Percentiles rank a stretch among this genome's conserved stretches.
phyloP scores from a whole-genome alignment of 441 rosid species.

The Eugenia klotzschiana region DNA sequence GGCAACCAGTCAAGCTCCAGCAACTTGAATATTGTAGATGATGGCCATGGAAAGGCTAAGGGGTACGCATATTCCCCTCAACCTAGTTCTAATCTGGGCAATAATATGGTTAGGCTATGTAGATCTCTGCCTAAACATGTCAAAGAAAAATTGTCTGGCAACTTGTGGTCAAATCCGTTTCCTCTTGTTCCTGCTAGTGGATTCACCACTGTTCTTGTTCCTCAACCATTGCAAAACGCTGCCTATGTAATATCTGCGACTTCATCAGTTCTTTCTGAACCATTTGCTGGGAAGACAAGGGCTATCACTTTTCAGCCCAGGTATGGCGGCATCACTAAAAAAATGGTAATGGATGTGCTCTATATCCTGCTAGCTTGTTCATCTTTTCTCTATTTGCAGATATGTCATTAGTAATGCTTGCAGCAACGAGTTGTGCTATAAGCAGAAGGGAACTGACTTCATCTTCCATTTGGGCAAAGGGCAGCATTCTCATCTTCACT shows the following conservation, averaged over 20 bases:
- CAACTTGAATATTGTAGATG: constrained; percentile 24
- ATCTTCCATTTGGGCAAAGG: constrained; percentile 58
- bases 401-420: constrained; percentile 84
- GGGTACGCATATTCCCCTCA: constrained; percentile 69
- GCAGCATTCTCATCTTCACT: constrained; percentile 79
- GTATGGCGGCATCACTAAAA: constrained; percentile 12
- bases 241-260: constrained; percentile 71
- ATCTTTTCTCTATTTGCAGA: constrained; percentile 29
- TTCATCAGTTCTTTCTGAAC: constrained; percentile 51
- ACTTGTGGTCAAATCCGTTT: constrained; percentile 72
- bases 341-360: background rate
- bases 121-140: constrained; percentile 31
- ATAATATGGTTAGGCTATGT: constrained; percentile 46
- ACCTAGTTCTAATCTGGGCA: constrained; percentile 34
- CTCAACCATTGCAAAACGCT: constrained; percentile 48
- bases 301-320: constrained; percentile 90
- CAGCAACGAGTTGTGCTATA: constrained; percentile 64
- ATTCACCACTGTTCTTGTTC: constrained; percentile 65
- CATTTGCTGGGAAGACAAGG: constrained; percentile 62
- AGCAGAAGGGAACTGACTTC: constrained; percentile 78
- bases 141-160: constrained; percentile 23
- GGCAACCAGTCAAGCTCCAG: constrained; percentile 15
- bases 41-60: constrained; percentile 42
- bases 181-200: constrained; percentile 79
- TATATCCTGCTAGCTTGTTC: background rate